Evolutionary conservation across 495 filamentous ascomycete species (phyloP).

Genomic region (Xylaria scruposa): DNA sequence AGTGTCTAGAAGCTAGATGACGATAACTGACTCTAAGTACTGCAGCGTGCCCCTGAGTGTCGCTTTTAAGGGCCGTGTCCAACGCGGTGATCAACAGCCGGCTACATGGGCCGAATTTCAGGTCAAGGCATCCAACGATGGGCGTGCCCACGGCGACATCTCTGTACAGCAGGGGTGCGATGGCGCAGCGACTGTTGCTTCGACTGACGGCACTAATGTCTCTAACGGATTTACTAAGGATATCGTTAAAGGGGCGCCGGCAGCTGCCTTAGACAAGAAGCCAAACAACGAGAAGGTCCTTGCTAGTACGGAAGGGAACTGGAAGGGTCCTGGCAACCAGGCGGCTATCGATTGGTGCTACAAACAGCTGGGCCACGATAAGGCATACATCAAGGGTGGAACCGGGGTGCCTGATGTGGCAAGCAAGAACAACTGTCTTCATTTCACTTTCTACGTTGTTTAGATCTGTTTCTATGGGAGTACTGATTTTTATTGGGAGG

Average conservation of each 20-base stretch:
- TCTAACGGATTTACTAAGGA: constrained; percentile 46
- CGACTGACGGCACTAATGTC: constrained; percentile 45
- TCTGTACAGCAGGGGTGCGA: constrained; percentile 52
- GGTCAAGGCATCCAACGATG: constrained; percentile 46
- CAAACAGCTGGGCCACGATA: constrained; percentile 41
- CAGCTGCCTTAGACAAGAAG: constrained; percentile 42
- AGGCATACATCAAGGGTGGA: constrained; percentile 50
- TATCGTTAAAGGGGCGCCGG: constrained; percentile 44
- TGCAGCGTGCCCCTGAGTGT: constrained; percentile 37
- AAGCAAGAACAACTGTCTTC: constrained; percentile 48
- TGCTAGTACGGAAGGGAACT: constrained; percentile 50
- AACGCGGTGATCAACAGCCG: constrained; percentile 47
- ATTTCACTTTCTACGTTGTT: constrained; percentile 47
- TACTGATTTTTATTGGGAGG: not conserved
- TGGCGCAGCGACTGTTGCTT: constrained; percentile 48
- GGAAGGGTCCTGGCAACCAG: constrained; percentile 49
- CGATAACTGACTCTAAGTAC: no score
- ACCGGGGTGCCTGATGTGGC: constrained; percentile 47
- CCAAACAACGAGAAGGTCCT: constrained; percentile 43
- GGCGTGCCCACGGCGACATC: constrained; percentile 52
- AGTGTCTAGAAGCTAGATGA: no score
- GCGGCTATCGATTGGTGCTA: constrained; percentile 49
- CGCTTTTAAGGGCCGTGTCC: constrained; percentile 53
- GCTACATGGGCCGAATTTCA: constrained; percentile 55
- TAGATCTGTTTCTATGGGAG: not conserved